Evolutionary conservation across 1,284 basidiomycete genomes (phyloP).

Genomic region (Phellopilus nigrolimitatus): DNA sequence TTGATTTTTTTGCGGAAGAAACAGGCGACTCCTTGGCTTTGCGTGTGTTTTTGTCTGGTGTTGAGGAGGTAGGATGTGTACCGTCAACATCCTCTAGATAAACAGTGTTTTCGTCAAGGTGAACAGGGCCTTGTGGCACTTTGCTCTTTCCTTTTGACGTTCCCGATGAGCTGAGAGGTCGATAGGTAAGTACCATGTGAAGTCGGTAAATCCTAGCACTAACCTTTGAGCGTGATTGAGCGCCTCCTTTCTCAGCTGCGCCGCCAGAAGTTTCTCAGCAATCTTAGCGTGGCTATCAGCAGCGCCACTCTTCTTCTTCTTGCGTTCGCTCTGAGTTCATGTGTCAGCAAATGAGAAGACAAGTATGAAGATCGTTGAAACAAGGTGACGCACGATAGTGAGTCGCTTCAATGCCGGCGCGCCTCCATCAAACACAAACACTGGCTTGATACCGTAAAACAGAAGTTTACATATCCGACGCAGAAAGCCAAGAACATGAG

Average conservation of each 20-base stretch:
- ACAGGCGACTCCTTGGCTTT: conserved; percentile 37
- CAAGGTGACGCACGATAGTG: conserved; percentile 66
- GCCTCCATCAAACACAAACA: conserved; percentile 96
- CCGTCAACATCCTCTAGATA: conserved; percentile 84
- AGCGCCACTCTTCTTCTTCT: conserved; percentile 84
- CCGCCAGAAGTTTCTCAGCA: conserved; percentile 89
- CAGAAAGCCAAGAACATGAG: conserved; percentile 93
- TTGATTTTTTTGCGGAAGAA: conserved; percentile 44
- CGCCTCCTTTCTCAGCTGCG: conserved; percentile 90
- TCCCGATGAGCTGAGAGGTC: conserved; percentile 13
- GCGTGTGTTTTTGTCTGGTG: conserved; percentile 31
- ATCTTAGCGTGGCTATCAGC: conserved; percentile 78
- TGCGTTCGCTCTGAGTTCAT: conserved; percentile 66
- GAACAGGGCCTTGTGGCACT: conserved; percentile 34
- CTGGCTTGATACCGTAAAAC: conserved; percentile 95
- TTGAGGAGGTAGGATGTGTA: conserved; percentile 42
- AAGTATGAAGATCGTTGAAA: conserved; percentile 6
- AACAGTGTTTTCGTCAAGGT: conserved; percentile 65
- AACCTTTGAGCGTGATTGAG: conserved; percentile 64
- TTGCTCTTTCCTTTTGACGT: conserved; percentile 41
- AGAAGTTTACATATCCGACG: conserved; percentile 93
- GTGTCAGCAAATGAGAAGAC: conserved; percentile 4
- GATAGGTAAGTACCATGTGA: too few species aligned
- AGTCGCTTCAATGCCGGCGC: conserved; percentile 83
- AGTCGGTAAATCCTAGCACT: conserved; percentile 28